Conservation (phyloP, 2,329 filamentous ascomycete species). For the Curvularia lunata region DNA sequence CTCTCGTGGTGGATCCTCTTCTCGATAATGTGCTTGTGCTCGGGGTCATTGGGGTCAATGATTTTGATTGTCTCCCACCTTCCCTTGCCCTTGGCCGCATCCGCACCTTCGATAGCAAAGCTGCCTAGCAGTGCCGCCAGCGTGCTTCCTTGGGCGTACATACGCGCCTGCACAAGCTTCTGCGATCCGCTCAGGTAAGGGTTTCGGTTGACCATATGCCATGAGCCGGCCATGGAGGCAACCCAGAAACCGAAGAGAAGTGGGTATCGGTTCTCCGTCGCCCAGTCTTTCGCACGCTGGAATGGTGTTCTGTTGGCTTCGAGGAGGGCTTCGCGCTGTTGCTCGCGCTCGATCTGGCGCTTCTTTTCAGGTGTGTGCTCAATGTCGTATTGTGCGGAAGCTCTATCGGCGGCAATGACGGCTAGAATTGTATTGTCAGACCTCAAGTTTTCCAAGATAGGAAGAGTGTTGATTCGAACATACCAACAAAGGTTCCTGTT, state of each 20-base stretch:
- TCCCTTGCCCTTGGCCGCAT: slow-evolving; percentile 76
- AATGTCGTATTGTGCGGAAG: slow-evolving; percentile 74
- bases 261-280: slow-evolving; percentile 80
- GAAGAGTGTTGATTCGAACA: slow-evolving; percentile 14
- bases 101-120: slow-evolving; percentile 80
- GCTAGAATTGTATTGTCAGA: slow-evolving; percentile 42
- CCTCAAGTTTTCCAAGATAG: neutral
- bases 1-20: slow-evolving; percentile 87
- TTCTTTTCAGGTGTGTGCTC: slow-evolving; percentile 65
- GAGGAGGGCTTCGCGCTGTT: slow-evolving; percentile 48
- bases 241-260: slow-evolving; percentile 86
- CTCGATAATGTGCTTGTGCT: slow-evolving; percentile 83
- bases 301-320: slow-evolving; percentile 62
- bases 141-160: slow-evolving; percentile 90
- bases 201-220: slow-evolving; percentile 78
- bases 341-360: slow-evolving; percentile 38
- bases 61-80: slow-evolving; percentile 86
- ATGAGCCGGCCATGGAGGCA: slow-evolving; percentile 75
- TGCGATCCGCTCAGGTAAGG: slow-evolving; percentile 75
- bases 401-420: slow-evolving; percentile 83
- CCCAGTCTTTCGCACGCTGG: slow-evolving; percentile 73
- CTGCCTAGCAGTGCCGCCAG: slow-evolving; percentile 82
- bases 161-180: slow-evolving; percentile 92
- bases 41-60: slow-evolving; percentile 79
- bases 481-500: slow-evolving; percentile 77